Percentiles rank a stretch among this genome's conserved stretches.
Conservation (phyloP, 306 rosid species). For the Malus sieversii region DNA sequence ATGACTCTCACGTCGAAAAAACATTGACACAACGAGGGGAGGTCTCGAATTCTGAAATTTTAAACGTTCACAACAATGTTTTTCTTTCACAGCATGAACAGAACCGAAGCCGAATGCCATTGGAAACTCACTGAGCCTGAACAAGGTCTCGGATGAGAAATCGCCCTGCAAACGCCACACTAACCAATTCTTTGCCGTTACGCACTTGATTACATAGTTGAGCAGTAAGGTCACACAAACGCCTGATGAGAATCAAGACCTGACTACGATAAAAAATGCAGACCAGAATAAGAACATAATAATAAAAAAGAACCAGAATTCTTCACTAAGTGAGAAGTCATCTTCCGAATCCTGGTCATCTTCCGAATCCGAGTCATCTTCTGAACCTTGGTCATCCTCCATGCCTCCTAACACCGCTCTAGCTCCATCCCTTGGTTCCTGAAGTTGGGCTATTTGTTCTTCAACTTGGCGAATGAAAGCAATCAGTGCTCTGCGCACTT, state of each 20-base stretch:
- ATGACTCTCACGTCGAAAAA: neutral
- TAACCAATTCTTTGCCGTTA: neutral
- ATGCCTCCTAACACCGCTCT: neutral
- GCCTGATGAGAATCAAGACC: neutral
- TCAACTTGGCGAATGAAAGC: neutral
- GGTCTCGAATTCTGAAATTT: neutral
- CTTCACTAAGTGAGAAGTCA: too few species aligned
- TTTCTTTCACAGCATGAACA: neutral
- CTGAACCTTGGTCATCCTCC: neutral
- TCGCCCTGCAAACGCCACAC: neutral
- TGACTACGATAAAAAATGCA: too few species aligned
- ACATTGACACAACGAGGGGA: neutral
- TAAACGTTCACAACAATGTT: neutral
- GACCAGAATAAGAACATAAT: too few species aligned
- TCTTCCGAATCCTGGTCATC: too few species aligned
- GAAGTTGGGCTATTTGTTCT: neutral
- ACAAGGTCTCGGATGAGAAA: neutral
- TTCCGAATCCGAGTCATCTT: too few species aligned
- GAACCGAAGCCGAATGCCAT: neutral
- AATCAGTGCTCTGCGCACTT: neutral
- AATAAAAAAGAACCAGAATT: too few species aligned
- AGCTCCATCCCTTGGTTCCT: neutral
- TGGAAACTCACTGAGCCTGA: neutral
- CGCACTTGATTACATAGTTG: neutral
- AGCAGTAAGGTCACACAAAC: neutral